Evolutionary conservation across 805 yeast species (phyloP), one percentile per base, ranked within the genome.

Genomic region (Yarrowia sp.): DNA sequence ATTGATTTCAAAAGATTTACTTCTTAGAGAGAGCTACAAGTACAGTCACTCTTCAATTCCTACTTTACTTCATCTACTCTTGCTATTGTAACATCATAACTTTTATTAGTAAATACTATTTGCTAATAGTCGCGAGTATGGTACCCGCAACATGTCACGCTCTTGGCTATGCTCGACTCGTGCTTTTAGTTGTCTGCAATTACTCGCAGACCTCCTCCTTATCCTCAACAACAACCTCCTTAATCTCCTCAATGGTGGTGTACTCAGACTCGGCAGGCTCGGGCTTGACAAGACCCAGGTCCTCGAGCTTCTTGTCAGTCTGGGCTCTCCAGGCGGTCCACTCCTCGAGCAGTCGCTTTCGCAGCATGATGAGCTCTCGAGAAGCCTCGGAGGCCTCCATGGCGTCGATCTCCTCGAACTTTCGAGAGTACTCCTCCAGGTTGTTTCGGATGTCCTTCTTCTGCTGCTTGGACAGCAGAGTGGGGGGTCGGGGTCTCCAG

Each of bases 401-500:
- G 58, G 94, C 94, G 81, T 95, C 99, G 71, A 85, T 83, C 80
- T 92, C 97, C 73, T 94, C 98, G 81, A 93, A 95, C 80, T 91
- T 92, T 49, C 95, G 95, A 73, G 92, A 84, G 84, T 90, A 91
- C 79, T 91, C 94, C 77, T 88, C 86, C 82, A 94, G 81, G 81
- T 89, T 89, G 89, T 91, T 90, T 82, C 91, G 86, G 71, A 95
- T 92, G 84, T 88, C 89, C 89, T 92, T 91, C 82, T 86, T 86
- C 78, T 91, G 96, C 72, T 86, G 89, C 74, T 88, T 86, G 70
- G 87, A 82, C 76, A 95, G 85, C 71, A 88, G 79, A 1, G 92
- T 84, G 19, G 85, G 86, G 64, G 99, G 99, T 81, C 99, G 88
- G 75, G 98, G 98, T 83, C 99, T 90, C 99, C 99, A 95, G 70